A percentile compares a stretch with the other conserved stretches of the same genome.
These are phyloP conservation scores for Thelonectria olida DNA, from an alignment of 2,329 filamentous ascomycete species.

Conservation along the genomic window DNA sequence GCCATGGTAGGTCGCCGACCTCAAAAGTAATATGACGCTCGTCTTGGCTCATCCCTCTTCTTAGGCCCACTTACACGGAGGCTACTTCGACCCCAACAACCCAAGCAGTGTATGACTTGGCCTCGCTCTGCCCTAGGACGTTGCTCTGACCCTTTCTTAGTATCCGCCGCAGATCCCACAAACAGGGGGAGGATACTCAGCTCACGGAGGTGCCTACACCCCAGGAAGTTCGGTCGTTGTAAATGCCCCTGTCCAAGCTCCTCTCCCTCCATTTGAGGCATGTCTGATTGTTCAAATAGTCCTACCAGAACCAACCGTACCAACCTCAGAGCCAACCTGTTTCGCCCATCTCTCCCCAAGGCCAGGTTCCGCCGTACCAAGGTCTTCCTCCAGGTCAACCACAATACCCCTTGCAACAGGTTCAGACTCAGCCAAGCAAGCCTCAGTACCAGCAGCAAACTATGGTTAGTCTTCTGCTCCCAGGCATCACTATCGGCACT, in stretches of 20 bases:
- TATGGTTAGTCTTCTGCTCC: slow-evolving; percentile 23
- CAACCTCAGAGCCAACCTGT: slow-evolving; percentile 31
- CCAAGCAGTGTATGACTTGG: slow-evolving; percentile 23
- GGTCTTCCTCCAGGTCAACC: slow-evolving; percentile 22
- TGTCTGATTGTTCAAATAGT: slow-evolving; percentile 16
- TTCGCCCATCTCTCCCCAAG: slow-evolving; percentile 31
- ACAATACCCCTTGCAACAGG: slow-evolving; percentile 17
- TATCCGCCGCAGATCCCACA: slow-evolving; percentile 23
- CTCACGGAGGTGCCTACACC: slow-evolving; percentile 38
- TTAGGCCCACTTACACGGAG: slow-evolving; percentile 38
- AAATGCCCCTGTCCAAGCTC: background rate
- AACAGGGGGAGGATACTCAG: slow-evolving; percentile 10
- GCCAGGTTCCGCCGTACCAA: slow-evolving; percentile 24
- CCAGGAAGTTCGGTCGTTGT: slow-evolving; percentile 37
- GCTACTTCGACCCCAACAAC: slow-evolving; percentile 34
- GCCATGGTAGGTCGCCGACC: slow-evolving; percentile 29
- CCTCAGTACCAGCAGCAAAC: slow-evolving; percentile 33
- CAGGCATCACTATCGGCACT: background rate
- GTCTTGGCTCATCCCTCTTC: slow-evolving; percentile 5
- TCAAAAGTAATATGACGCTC: background rate
- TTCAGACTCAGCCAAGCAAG: slow-evolving; percentile 28
- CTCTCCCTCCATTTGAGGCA: background rate
- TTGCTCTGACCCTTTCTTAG: slow-evolving; percentile 13
- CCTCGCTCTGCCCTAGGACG: background rate
- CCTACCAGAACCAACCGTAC: slow-evolving; percentile 36